Evolutionary conservation across 2,329 filamentous ascomycete genomes (phyloP).

Genomic region (Colletotrichum neosansevieriae): DNA sequence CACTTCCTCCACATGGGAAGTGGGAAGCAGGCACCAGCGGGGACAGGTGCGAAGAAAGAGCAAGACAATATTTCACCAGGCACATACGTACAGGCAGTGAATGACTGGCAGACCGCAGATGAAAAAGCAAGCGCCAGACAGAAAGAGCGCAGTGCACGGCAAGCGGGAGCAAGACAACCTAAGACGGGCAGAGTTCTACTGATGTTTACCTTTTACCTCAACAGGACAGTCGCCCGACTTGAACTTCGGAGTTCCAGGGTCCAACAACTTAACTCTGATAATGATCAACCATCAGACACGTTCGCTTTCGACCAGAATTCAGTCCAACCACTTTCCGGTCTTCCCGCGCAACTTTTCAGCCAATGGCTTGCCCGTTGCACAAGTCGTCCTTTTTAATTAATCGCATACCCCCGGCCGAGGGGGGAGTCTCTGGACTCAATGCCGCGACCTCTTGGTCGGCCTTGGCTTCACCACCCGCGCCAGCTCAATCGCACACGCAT

Average conservation of each 20-base stretch:
- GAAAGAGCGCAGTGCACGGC: no score
- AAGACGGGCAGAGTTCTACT: background rate
- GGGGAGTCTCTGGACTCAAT: background rate
- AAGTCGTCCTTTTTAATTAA: slow-evolving; percentile 12
- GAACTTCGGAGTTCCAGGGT: slow-evolving; percentile 3
- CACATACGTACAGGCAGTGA: background rate
- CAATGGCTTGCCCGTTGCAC: slow-evolving; percentile 15
- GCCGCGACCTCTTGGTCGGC: background rate
- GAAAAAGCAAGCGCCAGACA: background rate
- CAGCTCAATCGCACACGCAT: background rate
- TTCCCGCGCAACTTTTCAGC: slow-evolving; percentile 3
- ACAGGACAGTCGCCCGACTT: background rate
- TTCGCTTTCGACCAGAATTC: slow-evolving; percentile 6
- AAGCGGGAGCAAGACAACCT: background rate
- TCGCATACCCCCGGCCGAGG: background rate
- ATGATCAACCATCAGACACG: slow-evolving; percentile 17
- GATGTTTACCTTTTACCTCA: no score
- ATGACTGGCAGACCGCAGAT: background rate
- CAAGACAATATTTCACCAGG: background rate
- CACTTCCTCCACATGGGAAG: no score
- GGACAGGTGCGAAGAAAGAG: slow-evolving; percentile 4
- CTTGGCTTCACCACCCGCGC: background rate
- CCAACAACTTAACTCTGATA: slow-evolving; percentile 12
- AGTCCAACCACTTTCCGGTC: slow-evolving; percentile 26
- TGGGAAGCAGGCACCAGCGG: background rate